Base-by-base conservation (phyloP, 768 basidiomycete genomes). In the Phallus indusiatus region DNA sequence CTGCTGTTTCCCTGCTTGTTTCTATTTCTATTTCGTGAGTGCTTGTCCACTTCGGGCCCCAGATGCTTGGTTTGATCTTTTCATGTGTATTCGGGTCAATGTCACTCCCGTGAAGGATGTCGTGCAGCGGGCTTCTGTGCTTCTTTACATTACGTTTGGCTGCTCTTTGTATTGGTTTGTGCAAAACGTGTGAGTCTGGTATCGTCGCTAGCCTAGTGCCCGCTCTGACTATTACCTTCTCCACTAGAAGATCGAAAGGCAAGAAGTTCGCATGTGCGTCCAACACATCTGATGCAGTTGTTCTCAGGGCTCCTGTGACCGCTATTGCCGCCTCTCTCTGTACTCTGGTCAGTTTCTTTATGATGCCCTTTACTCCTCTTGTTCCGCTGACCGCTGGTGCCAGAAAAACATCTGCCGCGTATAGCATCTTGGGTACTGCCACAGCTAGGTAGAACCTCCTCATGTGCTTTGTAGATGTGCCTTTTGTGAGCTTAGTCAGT, bases 391-490 rank as follows among this genome's bases (percentile, higher is more conserved):
- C 0, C 16, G 28, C 10, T 24, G 42, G 47, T 1, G 33, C 59
- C 7, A 64, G 61, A 57, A 63, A 70, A 0, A 69, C 24, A 12
- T 68, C 62, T 0, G 61, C 66, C 0, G 61, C 68, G 48, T 71
- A 71, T 0, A 64, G 12, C 56, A 70, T 67, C n/a, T 60, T 58
- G 0, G 69, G 70, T 0, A 71, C 55, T 0, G 65, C 68, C 0
- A 67, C 58, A 0, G 56, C 48, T 0, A 63, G 53, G 53, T 68
- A 70, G 0, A 69, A 46, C 4, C 59, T 50, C 0, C 66, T 51
- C 18, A 60, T 57, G 7, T 55, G 18, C 0, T 33, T 42, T 0
- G 63, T 56, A 0, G 59, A 21, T 7, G 64, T 35, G 0, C 65
- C 65, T 1, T 37, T 21, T 0, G 61, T 33, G 0, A 56, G 28